Percentiles rank a stretch among this genome's conserved stretches.
Evolutionary conservation across 164 flowering plant genomes (phyloP).

Genomic region (Cinnamomum chago): DNA sequence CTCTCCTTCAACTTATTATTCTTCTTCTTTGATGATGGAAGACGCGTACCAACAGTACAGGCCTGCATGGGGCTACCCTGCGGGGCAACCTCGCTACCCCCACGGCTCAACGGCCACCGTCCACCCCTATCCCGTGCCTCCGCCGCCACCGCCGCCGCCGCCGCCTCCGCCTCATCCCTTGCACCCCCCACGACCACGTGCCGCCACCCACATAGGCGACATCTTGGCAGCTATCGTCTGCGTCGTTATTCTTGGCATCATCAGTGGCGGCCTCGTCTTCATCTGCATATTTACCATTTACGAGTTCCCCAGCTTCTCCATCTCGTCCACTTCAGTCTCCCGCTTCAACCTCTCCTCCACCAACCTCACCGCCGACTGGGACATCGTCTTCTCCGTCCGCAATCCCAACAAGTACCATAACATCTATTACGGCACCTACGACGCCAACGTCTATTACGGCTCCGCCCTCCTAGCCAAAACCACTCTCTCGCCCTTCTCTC

Average conservation of each 20-base stretch:
- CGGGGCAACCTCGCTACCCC: slow-evolving; percentile 12
- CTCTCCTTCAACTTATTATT: no score
- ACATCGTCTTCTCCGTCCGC: slow-evolving; percentile 22
- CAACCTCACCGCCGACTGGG: slow-evolving; percentile 36
- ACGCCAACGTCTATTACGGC: slow-evolving; percentile 17
- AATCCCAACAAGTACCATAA: slow-evolving; percentile 66
- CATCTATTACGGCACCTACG: slow-evolving; percentile 31
- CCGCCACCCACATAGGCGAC: slow-evolving; percentile 16
- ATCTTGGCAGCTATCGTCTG: slow-evolving; percentile 4
- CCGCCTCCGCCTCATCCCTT: background rate
- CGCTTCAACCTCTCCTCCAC: slow-evolving; percentile 29
- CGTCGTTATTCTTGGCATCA: slow-evolving; percentile 14
- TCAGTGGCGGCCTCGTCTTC: slow-evolving; percentile 18
- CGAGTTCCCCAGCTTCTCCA: slow-evolving; percentile 44
- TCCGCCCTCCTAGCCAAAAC: slow-evolving; percentile 22
- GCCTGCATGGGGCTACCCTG: slow-evolving; percentile 21
- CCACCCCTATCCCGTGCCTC: slow-evolving; percentile 2
- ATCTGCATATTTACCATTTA: slow-evolving; percentile 34
- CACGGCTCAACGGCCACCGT: slow-evolving; percentile 3
- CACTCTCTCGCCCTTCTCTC: slow-evolving; percentile 45
- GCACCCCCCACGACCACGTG: background rate
- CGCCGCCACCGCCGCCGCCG: background rate
- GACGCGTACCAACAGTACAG: slow-evolving; percentile 6
- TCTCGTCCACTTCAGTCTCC: slow-evolving; percentile 43
- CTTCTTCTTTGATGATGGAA: background rate